A percentile compares a stretch with the other conserved stretches of the same genome.
Conservation (phyloP, 768 basidiomycete species). For the Suillus plorans region DNA sequence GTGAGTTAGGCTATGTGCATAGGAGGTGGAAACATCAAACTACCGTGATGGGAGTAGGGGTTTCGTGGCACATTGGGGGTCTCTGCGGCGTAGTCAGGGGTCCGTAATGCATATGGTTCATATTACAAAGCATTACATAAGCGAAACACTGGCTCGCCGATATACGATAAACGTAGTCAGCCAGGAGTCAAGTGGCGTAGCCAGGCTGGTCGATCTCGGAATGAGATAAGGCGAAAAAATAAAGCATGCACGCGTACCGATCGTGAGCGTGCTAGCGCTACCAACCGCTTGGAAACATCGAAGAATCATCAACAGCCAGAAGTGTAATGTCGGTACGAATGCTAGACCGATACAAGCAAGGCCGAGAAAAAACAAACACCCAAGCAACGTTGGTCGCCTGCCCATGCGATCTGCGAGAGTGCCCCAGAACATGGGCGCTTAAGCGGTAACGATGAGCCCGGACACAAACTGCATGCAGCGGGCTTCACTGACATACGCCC, state of each 20-base stretch:
- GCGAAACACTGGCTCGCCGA: too few relatives aligned
- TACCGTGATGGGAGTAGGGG: too few relatives aligned
- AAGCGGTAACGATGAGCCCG: neutral
- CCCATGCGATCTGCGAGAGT: slow-evolving; percentile 63
- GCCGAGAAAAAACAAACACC: slow-evolving; percentile 58
- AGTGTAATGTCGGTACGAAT: slow-evolving; percentile 48
- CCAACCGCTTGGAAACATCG: slow-evolving; percentile 74
- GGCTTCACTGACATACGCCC: slow-evolving; percentile 24
- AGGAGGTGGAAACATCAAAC: too few relatives aligned
- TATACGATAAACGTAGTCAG: too few relatives aligned
- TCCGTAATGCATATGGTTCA: too few relatives aligned
- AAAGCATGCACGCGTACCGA: slow-evolving; percentile 40
- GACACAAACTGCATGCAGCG: neutral
- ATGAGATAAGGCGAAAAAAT: neutral
- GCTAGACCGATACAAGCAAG: slow-evolving; percentile 61
- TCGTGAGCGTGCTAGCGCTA: slow-evolving; percentile 68
- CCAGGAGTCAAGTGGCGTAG: too few relatives aligned
- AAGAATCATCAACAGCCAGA: slow-evolving; percentile 75
- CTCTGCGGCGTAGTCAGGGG: too few relatives aligned
- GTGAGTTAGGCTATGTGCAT: too few relatives aligned
- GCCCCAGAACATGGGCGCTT: slow-evolving; percentile 55
- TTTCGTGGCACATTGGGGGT: too few relatives aligned
- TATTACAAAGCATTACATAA: too few relatives aligned
- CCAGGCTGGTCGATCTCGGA: too few relatives aligned
- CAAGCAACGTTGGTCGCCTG: slow-evolving; percentile 56